These are phyloP conservation scores for Irpex rosettiformis DNA, from an alignment of 1,284 basidiomycete species.

Conservation along the genomic window DNA sequence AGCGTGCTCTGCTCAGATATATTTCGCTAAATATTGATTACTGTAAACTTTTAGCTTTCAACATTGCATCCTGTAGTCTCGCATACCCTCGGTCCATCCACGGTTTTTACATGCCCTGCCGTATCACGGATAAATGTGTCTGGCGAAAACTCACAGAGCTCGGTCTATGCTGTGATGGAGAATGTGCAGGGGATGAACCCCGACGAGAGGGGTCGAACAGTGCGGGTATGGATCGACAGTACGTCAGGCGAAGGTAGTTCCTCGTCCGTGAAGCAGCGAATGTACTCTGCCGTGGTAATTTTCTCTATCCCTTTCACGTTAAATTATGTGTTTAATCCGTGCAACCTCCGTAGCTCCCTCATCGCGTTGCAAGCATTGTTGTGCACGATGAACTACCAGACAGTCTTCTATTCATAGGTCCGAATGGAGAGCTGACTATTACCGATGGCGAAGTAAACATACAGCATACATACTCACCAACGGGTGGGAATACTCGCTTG, in stretches of 20 bases:
- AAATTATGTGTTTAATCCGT: not conserved
- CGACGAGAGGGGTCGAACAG: conserved; percentile 41
- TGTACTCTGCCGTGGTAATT: conserved; percentile 45
- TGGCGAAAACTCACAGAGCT: conserved; percentile 36
- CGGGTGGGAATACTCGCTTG: conserved; percentile 26
- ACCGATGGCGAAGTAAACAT: conserved; percentile 41
- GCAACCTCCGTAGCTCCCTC: conserved; percentile 41
- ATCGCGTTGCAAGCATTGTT: conserved; percentile 41
- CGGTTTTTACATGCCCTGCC: conserved; percentile 56
- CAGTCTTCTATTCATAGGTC: conserved; percentile 43
- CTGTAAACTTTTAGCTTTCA: conserved; percentile 42
- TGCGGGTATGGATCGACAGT: conserved; percentile 64
- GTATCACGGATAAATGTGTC: conserved; percentile 39
- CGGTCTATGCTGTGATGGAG: conserved; percentile 54
- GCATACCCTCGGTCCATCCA: conserved; percentile 62
- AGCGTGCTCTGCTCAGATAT: too few relatives aligned
- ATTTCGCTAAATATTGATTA: not conserved
- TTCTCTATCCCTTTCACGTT: not conserved
- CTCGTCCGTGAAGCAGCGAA: conserved; percentile 31
- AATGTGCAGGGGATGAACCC: conserved; percentile 41
- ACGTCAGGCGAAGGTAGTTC: conserved; percentile 34
- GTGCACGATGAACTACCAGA: conserved; percentile 39
- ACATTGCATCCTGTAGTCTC: conserved; percentile 64
- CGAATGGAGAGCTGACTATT: conserved; percentile 42
- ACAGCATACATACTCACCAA: conserved; percentile 31